Percentiles rank a stretch among this genome's conserved stretches.
phyloP scores from a whole-genome alignment of 225 moss, liverwort and hornwort genomes.

The Anthoceros angustus region DNA sequence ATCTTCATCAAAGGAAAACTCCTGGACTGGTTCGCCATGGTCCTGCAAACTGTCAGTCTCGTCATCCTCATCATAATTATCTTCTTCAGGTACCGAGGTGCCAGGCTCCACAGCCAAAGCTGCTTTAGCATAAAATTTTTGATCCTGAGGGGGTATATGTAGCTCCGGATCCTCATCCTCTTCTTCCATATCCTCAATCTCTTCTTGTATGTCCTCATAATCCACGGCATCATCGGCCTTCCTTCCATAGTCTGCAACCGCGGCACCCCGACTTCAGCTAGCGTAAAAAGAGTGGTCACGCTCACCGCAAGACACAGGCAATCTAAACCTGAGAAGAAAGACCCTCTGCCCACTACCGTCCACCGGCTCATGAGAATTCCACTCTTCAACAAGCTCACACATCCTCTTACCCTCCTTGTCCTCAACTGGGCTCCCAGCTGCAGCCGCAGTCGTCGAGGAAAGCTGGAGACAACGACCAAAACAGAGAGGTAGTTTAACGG shows the following conservation, averaged over 20 bases:
- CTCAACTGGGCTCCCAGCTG: no score
- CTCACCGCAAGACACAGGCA: not conserved
- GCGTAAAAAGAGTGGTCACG: not conserved
- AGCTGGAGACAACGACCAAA: no score
- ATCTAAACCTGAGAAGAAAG: not conserved
- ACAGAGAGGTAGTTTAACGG: no score
- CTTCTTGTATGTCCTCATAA: conserved; percentile 95
- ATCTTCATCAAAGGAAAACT: conserved; percentile 13
- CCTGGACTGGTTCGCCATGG: conserved; percentile 15
- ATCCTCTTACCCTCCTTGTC: no score
- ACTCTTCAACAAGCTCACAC: no score
- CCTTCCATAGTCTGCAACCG: conserved; percentile 57
- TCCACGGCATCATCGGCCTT: conserved; percentile 96
- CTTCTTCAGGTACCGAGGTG: conserved; percentile 52
- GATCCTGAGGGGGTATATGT: conserved; percentile 54
- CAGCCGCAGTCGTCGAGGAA: no score
- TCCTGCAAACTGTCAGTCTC: conserved; percentile 34
- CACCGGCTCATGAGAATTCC: no score
- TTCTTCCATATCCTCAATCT: conserved; percentile 82
- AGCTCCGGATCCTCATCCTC: conserved; percentile 89
- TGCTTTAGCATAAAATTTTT: conserved; percentile 79
- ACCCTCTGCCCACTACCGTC: no score
- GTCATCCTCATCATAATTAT: conserved; percentile 90
- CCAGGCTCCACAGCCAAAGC: conserved; percentile 46
- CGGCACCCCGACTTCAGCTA: not conserved